Conservation (phyloP, 2,329 filamentous ascomycete species). For the Colletotrichum kahawae region DNA sequence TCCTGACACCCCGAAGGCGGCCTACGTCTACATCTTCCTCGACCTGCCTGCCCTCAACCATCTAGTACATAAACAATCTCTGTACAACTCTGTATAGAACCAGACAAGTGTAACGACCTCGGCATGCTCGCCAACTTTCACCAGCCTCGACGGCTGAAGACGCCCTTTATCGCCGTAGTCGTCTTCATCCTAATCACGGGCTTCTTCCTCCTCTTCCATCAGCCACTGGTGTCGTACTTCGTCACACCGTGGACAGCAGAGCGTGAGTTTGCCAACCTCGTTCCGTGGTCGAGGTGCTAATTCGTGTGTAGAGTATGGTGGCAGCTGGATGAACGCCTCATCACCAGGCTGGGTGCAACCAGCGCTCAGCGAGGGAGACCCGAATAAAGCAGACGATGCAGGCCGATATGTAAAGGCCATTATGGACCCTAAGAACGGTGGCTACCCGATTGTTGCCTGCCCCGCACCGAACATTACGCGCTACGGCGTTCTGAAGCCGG, state of each 20-base stretch:
- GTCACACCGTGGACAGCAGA: constrained; percentile 13
- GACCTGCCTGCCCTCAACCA: not conserved
- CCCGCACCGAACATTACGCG: constrained; percentile 23
- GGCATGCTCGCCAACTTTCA: constrained; percentile 13
- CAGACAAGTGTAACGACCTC: not conserved
- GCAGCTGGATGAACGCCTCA: constrained; percentile 19
- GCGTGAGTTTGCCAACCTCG: not conserved
- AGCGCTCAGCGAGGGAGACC: not conserved
- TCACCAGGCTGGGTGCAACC: constrained; percentile 9
- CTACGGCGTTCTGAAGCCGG: constrained; percentile 7
- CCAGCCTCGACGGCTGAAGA: constrained; percentile 11
- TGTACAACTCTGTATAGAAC: not conserved
- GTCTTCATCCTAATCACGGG: constrained; percentile 63
- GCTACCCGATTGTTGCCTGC: constrained; percentile 33
- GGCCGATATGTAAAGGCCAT: constrained; percentile 47
- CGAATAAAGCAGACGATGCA: constrained; percentile 3
- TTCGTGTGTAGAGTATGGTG: constrained; percentile 4
- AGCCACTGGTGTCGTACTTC: constrained; percentile 13
- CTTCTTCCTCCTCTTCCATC: constrained; percentile 74
- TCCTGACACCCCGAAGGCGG: not conserved
- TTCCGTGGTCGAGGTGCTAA: not conserved
- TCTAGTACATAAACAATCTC: not conserved
- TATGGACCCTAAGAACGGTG: constrained; percentile 16
- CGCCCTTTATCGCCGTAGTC: constrained; percentile 37
- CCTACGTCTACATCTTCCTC: not conserved